A percentile compares a stretch with the other conserved stretches of the same genome.
Conservation (phyloP, 208 protist genomes). For the Herpetomonas samuelpessoai region DNA sequence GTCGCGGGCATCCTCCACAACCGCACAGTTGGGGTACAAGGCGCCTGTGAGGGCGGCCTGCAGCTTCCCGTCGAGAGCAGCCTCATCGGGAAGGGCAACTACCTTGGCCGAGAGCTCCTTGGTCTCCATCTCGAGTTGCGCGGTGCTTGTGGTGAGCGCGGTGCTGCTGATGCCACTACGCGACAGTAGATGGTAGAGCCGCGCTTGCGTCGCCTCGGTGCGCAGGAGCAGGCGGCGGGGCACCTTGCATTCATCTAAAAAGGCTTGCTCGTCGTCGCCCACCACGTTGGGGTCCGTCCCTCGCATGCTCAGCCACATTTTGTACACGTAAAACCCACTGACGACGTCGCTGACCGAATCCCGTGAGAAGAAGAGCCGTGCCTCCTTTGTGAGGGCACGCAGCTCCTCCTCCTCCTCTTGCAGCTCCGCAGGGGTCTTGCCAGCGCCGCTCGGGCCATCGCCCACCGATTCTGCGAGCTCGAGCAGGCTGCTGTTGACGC, state of each 20-base stretch:
- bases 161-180: neutral
- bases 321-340: slow-evolving; percentile 67
- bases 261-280: slow-evolving; percentile 19
- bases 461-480: slow-evolving; percentile 9
- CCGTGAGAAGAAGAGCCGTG: slow-evolving; percentile 72
- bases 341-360: slow-evolving; percentile 67
- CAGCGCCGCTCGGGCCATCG: slow-evolving; percentile 10
- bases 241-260: slow-evolving; percentile 58
- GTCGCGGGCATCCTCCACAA: slow-evolving; percentile 31
- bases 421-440: slow-evolving; percentile 7
- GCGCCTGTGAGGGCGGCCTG: slow-evolving; percentile 61
- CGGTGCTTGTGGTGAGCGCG: neutral
- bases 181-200: slow-evolving; percentile 14
- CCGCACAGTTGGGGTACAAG: slow-evolving; percentile 64
- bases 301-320: slow-evolving; percentile 69
- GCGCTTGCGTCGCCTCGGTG: slow-evolving; percentile 29
- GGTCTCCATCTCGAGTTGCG: neutral
- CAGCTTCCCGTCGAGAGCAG: slow-evolving; percentile 26
- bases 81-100: slow-evolving; percentile 33
- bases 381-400: slow-evolving; percentile 48
- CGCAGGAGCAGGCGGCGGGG: slow-evolving; percentile 28
- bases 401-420: slow-evolving; percentile 26
- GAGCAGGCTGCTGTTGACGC: slow-evolving; percentile 1
- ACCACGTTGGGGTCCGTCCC: neutral
- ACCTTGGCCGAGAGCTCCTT: slow-evolving; percentile 16